A percentile compares a stretch with the other conserved stretches of the same genome.
These are phyloP conservation scores for Xylaria sp. DNA, from an alignment of 2,329 filamentous ascomycete genomes.

Conservation along the genomic window DNA sequence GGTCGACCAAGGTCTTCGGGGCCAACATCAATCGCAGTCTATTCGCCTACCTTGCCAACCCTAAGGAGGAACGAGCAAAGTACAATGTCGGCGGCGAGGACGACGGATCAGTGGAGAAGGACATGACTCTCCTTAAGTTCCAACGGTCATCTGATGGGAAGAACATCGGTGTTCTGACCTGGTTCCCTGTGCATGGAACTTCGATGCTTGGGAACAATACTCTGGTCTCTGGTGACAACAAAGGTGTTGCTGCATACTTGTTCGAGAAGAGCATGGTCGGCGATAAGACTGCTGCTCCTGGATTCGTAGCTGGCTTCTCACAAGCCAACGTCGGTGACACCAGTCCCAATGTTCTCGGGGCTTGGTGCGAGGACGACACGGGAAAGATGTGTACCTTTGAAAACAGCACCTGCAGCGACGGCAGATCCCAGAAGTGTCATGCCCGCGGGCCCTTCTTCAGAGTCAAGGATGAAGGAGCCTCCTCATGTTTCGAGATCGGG, in stretches of 20 bases:
- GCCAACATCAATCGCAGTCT: slow-evolving; percentile 87
- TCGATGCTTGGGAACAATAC: slow-evolving; percentile 91
- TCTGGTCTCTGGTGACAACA: slow-evolving; percentile 89
- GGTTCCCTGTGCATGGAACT: slow-evolving; percentile 90
- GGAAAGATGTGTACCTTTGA: slow-evolving; percentile 66
- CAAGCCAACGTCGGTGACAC: slow-evolving; percentile 91
- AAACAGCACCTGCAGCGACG: slow-evolving; percentile 76
- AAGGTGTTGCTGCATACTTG: slow-evolving; percentile 82
- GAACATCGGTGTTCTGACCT: slow-evolving; percentile 75
- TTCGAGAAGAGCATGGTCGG: slow-evolving; percentile 65
- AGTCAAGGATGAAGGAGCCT: slow-evolving; percentile 63
- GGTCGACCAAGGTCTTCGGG: slow-evolving; percentile 62
- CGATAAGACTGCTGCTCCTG: slow-evolving; percentile 52
- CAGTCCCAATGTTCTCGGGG: slow-evolving; percentile 79
- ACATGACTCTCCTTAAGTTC: slow-evolving; percentile 74
- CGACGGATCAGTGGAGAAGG: slow-evolving; percentile 59
- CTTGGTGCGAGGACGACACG: slow-evolving; percentile 83
- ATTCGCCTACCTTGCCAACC: slow-evolving; percentile 83
- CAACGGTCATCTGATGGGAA: slow-evolving; percentile 67
- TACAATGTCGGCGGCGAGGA: slow-evolving; percentile 55
- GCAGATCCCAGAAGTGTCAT: slow-evolving; percentile 65
- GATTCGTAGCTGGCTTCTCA: slow-evolving; percentile 86
- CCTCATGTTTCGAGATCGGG: slow-evolving; percentile 72
- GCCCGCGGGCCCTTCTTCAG: slow-evolving; percentile 66
- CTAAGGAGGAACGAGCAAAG: slow-evolving; percentile 62